Base-by-base conservation (phyloP, 2,329 filamentous ascomycete species). In the Alternaria postmessia region DNA sequence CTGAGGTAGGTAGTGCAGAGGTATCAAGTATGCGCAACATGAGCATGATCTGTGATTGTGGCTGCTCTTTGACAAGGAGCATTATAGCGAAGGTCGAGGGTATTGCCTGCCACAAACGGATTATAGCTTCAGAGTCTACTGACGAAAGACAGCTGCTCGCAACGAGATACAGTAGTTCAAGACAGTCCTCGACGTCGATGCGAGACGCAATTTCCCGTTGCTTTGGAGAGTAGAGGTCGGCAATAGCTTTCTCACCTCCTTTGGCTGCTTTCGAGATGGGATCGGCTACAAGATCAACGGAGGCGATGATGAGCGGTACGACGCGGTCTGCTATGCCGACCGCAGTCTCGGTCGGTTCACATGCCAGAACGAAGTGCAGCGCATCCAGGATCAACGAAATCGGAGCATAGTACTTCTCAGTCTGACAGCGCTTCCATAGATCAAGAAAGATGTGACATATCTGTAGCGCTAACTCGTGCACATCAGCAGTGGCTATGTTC, bases 11-110 rank as follows among this genome's bases (percentile, higher is more conserved):
- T 1, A 91, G 82, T 0, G 87, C 84, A 5, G 91, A 92, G 0
- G 89, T 91, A 36, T 85, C 84, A 2, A 95, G 79, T 48, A 94
- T 82, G 26, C 85, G 83, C 8, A 94, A 80, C 81, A 89, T 89
- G 28, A 84, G 81, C 1, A 86, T 79, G 54, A 91, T 89, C 51
- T 92, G 88, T 2, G 81, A 75, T 0, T 87, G 79, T 1, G 86
- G 85, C 61, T 93, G 90, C 55, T 88, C 88, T 30, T 86, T 86
- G 60, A 86, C 88, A 1, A 94, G 82, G 68, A 92, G 85, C 56
- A 91, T 81, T 12, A 91, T 78, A 9, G 90, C 85, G 64, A 91
- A 88, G 44, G 91, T 86, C 24, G 88, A 84, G 4, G 89, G 85
- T 61, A 93, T 86, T 38, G 83, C 78, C 61, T 82, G 85, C 92